phyloP scores from a whole-genome alignment of 805 yeast genomes.

The Yamadazyma akitaensis region DNA sequence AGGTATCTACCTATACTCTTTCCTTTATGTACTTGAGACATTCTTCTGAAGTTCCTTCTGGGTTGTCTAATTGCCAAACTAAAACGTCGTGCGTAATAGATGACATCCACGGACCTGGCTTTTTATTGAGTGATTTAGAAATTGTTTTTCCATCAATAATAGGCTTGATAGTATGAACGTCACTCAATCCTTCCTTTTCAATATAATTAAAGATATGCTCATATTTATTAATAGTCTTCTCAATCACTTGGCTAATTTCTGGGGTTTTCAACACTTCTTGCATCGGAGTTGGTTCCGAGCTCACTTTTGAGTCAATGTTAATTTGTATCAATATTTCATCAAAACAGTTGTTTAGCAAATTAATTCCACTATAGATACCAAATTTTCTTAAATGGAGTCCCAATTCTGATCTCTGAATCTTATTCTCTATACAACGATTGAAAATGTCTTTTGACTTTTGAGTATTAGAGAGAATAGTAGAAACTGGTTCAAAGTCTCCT shows the following conservation, averaged over 20 bases:
- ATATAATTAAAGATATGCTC: conserved; percentile 32
- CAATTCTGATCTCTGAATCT: conserved; percentile 48
- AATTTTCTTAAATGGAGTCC: conserved; percentile 58
- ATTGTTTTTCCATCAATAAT: conserved; percentile 75
- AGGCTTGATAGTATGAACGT: conserved; percentile 55
- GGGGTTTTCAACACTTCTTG: conserved; percentile 5
- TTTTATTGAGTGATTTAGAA: conserved; percentile 45
- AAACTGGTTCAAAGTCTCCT: conserved; percentile 49
- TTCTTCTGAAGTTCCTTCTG: conserved; percentile 50
- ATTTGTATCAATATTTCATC: conserved; percentile 21
- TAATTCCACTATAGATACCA: conserved; percentile 49
- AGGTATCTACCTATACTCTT: neutral
- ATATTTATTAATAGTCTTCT: conserved; percentile 21
- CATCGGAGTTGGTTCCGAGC: conserved; percentile 12
- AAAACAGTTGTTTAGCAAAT: conserved; percentile 36
- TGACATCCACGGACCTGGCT: conserved; percentile 89
- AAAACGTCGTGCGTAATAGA: conserved; percentile 52
- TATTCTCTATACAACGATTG: conserved; percentile 12
- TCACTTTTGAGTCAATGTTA: neutral
- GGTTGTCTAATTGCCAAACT: conserved; percentile 78
- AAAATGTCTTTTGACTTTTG: conserved; percentile 22
- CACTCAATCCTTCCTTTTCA: conserved; percentile 29
- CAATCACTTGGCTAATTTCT: conserved; percentile 5
- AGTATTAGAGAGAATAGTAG: conserved; percentile 18
- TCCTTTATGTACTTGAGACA: conserved; percentile 43